Conservation (phyloP, 1,284 basidiomycete species). For the Sanghuangporus weigelae region DNA sequence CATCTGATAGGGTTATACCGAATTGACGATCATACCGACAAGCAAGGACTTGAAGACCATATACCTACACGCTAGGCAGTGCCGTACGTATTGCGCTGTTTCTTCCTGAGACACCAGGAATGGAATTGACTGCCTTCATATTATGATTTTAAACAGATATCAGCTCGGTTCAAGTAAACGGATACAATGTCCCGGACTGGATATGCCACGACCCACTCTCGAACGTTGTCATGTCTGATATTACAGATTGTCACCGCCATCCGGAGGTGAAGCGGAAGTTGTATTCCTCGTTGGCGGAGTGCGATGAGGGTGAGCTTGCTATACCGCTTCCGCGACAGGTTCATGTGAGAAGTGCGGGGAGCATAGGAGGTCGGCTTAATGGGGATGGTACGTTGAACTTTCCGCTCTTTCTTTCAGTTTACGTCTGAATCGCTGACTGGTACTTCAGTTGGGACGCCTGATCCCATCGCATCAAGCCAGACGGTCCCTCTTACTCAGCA, state of each 20-base stretch:
- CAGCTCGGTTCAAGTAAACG: slow-evolving; percentile 9
- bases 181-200: slow-evolving; percentile 43
- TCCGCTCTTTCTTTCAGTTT: background rate
- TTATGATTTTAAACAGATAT: slow-evolving; percentile 19
- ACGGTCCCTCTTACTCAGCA: slow-evolving; percentile 30
- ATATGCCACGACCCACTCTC: slow-evolving; percentile 73
- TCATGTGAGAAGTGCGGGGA: slow-evolving; percentile 56
- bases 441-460: slow-evolving; percentile 61
- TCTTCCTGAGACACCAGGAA: background rate
- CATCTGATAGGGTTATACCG: slow-evolving; percentile 74
- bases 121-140: slow-evolving; percentile 14
- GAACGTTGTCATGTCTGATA: slow-evolving; percentile 61
- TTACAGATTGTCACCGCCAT: slow-evolving; percentile 83
- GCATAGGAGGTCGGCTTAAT: slow-evolving; percentile 25
- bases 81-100: slow-evolving; percentile 47
- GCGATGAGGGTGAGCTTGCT: slow-evolving; percentile 90
- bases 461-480: slow-evolving; percentile 66
- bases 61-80: slow-evolving; percentile 82
- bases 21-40: slow-evolving; percentile 81
- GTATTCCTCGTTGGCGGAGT: slow-evolving; percentile 86
- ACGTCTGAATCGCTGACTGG: no score
- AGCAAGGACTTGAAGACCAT: slow-evolving; percentile 73
- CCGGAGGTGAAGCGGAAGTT: slow-evolving; percentile 92
- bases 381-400: slow-evolving; percentile 19
- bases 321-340: slow-evolving; percentile 86